Percentiles rank a stretch among this genome's conserved stretches.
Evolutionary conservation across 225 moss, liverwort and hornwort species (phyloP).

Genomic region (Ulota crispa): DNA sequence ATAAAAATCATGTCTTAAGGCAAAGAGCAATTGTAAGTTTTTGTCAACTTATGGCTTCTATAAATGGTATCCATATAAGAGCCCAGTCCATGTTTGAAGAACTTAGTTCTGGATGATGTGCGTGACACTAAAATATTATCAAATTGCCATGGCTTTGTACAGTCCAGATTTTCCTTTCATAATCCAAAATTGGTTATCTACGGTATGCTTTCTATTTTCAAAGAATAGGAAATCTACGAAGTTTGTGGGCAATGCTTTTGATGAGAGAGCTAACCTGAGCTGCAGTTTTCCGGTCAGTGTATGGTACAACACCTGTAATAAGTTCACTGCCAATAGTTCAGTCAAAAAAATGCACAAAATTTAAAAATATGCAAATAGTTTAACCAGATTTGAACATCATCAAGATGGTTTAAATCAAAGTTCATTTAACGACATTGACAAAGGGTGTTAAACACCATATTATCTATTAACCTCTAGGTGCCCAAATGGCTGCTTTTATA

Average conservation of each 20-base stretch:
- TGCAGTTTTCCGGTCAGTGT: conserved; percentile 67
- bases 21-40: no score
- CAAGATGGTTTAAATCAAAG: background rate
- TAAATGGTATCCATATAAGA: no score
- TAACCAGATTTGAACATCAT: background rate
- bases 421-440: background rate
- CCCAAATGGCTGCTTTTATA: background rate
- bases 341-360: conserved; percentile 8
- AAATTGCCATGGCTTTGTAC: no score
- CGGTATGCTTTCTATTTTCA: background rate
- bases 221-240: background rate
- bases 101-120: no score
- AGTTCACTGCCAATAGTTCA: conserved; percentile 62
- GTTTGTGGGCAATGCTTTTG: background rate
- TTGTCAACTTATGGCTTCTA: no score
- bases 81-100: no score
- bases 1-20: no score
- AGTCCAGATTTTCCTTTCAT: no score
- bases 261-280: conserved; percentile 50
- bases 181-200: no score
- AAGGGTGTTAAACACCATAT: background rate
- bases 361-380: background rate
- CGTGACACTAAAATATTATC: no score
- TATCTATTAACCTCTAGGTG: background rate
- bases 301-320: conserved; percentile 70